Conservation (phyloP, 345 rosid species). For the Gossypium bickii region DNA sequence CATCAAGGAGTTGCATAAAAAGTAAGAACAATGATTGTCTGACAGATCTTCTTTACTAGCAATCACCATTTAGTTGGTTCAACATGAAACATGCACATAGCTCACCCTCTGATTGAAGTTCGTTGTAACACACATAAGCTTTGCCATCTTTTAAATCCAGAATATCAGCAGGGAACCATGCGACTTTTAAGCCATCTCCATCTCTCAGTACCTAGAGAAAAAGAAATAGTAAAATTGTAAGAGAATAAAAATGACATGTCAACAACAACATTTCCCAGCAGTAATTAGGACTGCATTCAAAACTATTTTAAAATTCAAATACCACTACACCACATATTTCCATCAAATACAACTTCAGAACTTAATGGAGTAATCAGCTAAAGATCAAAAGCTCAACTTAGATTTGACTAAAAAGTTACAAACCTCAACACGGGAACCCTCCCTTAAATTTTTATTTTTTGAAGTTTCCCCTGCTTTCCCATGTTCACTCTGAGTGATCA, state of each 20-base stretch:
- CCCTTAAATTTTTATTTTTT: constrained; percentile 45
- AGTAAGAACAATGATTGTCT: background rate
- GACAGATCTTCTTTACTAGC: constrained; percentile 4
- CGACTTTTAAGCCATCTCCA: constrained; percentile 54
- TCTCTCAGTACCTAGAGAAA: constrained; percentile 67
- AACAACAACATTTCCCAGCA: background rate
- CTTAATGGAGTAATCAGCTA: background rate
- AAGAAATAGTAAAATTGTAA: constrained; percentile 1
- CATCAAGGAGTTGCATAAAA: background rate
- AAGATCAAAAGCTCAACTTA: background rate
- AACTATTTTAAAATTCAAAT: background rate
- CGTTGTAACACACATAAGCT: constrained; percentile 67
- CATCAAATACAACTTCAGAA: background rate
- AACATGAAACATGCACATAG: background rate
- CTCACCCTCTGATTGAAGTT: constrained; percentile 58
- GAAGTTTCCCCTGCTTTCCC: constrained; percentile 30
- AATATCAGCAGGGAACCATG: constrained; percentile 81
- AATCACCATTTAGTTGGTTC: constrained; percentile 1
- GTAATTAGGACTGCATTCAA: background rate
- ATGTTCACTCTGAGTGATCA: constrained; percentile 29
- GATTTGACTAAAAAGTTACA: constrained; percentile 17
- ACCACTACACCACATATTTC: background rate
- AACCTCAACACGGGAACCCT: constrained; percentile 87
- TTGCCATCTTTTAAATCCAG: constrained; percentile 65
- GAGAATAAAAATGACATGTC: background rate